Base-by-base conservation (phyloP, 257 asterid genomes). In the Lantana camara region DNA sequence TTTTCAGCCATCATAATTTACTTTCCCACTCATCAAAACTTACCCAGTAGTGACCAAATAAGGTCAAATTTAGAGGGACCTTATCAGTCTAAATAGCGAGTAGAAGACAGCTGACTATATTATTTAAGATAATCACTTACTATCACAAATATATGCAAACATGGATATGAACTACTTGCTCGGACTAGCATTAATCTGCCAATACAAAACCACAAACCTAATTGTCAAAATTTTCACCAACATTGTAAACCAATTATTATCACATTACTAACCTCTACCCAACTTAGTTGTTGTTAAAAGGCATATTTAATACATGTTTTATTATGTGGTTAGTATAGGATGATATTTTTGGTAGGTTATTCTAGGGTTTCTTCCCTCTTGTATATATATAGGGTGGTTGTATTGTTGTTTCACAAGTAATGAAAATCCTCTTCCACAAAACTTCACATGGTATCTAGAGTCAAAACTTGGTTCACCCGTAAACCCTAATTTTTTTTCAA, bases 1-100 rank as follows among this genome's bases (percentile, higher is more conserved):
- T 57, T 38, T 15, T 53, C 53, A 37, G 42, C 57, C 46, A 30
- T 29, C 45, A 45, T 61, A 16, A 9, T 30, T 45, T 37, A 42
- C 32, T 55, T 13, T 27, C 12, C 40, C 56, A 49, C 27, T 14
- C 30, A n/a, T 21, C 16, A 5, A 67, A 55, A 47, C 15, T 67
- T 41, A 45, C 32, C 20, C 24, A 37, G 1, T 37, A 6, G 34
- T 57, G 34, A 57, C 3, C 9, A 37, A 23, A 0, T 10, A 44
- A 32, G 34, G 12, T 19, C 37, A 37, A 49, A 20, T 21, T 12
- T 20, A 9, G 29, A 21, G 30, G 11, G 30, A 37, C 42, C 32
- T 12, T 57, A 35, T 19, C 16, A 20, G 49, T 17, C 44, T 20
- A 17, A 19, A 38, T 57, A 57, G 49, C 11, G 10, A 19, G 16